These are phyloP conservation scores for Podospora appendiculata DNA, from an alignment of 495 filamentous ascomycete genomes.

Conservation along the genomic window DNA sequence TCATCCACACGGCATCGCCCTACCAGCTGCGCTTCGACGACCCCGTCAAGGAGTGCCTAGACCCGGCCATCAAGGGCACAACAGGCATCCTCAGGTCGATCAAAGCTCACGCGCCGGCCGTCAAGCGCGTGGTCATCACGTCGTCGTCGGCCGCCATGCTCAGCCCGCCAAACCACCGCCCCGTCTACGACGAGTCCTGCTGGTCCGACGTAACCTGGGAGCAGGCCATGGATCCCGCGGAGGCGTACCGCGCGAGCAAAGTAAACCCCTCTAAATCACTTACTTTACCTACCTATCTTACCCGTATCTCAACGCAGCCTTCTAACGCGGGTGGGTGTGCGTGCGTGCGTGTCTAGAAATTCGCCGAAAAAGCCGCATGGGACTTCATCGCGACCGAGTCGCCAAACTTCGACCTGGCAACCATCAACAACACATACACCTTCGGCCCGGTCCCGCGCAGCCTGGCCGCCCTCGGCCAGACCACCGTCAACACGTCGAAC, in stretches of 20 bases:
- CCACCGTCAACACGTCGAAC: slow-evolving; percentile 39
- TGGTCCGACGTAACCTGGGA: slow-evolving; percentile 34
- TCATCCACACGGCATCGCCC: slow-evolving; percentile 39
- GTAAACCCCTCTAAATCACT: slow-evolving; percentile 3
- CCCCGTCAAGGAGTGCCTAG: slow-evolving; percentile 29
- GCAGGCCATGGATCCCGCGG: slow-evolving; percentile 18
- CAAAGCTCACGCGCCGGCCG: slow-evolving; percentile 19
- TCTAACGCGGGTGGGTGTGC: no score
- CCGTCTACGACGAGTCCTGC: slow-evolving; percentile 30
- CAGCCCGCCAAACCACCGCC: slow-evolving; percentile 24
- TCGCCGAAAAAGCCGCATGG: slow-evolving; percentile 41
- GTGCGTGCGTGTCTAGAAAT: slow-evolving; percentile 22
- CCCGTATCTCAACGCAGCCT: no score
- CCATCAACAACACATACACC: slow-evolving; percentile 37
- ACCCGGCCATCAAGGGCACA: slow-evolving; percentile 38
- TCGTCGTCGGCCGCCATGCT: slow-evolving; percentile 37
- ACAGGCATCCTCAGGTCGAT: slow-evolving; percentile 31
- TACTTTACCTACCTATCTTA: neutral
- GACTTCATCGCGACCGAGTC: slow-evolving; percentile 22
- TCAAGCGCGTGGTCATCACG: slow-evolving; percentile 37
- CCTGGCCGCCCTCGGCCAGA: slow-evolving; percentile 16
- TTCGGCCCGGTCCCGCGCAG: slow-evolving; percentile 36
- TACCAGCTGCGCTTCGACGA: slow-evolving; percentile 29
- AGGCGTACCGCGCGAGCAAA: slow-evolving; percentile 35
- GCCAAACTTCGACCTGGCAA: slow-evolving; percentile 33